Evolutionary conservation across 2,329 filamentous ascomycete genomes (phyloP).

Genomic region (Rutstroemia sp.): DNA sequence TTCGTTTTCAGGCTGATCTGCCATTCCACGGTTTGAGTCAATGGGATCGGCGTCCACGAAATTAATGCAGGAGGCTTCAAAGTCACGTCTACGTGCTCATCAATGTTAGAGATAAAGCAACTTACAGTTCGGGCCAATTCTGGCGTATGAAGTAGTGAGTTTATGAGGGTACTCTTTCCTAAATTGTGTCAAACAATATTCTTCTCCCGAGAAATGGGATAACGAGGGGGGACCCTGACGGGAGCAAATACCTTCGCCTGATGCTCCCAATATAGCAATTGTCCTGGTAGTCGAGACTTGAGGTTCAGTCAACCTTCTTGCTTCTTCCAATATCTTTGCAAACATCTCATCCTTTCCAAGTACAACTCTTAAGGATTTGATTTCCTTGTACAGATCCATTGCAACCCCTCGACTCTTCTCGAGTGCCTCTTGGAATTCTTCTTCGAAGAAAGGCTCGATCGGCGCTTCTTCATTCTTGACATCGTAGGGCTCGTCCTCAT

Average conservation of each 20-base stretch:
- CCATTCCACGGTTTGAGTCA: too few species aligned
- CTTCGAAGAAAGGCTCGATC: neutral
- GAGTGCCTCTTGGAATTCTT: neutral
- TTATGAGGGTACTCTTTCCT: slow-evolving; percentile 32
- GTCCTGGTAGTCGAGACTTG: neutral
- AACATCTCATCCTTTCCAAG: neutral
- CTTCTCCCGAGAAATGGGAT: too few species aligned
- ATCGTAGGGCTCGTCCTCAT: neutral
- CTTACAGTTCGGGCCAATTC: slow-evolving; percentile 25
- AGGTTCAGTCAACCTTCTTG: neutral
- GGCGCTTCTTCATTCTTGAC: neutral
- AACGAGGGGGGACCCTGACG: too few species aligned
- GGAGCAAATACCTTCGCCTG: slow-evolving; percentile 15
- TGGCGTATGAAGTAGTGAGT: slow-evolving; percentile 31
- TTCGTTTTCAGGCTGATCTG: too few species aligned
- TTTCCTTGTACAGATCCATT: neutral
- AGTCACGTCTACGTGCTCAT: neutral
- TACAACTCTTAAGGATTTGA: neutral
- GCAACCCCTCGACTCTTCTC: neutral
- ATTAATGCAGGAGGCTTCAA: too few species aligned
- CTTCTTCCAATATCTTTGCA: neutral
- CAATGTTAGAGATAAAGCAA: neutral
- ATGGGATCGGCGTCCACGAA: too few species aligned
- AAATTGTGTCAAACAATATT: slow-evolving; percentile 2
- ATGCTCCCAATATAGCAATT: neutral